Evolutionary conservation across 1,284 basidiomycete genomes (phyloP).

Genomic region (Sparassis latifolia): DNA sequence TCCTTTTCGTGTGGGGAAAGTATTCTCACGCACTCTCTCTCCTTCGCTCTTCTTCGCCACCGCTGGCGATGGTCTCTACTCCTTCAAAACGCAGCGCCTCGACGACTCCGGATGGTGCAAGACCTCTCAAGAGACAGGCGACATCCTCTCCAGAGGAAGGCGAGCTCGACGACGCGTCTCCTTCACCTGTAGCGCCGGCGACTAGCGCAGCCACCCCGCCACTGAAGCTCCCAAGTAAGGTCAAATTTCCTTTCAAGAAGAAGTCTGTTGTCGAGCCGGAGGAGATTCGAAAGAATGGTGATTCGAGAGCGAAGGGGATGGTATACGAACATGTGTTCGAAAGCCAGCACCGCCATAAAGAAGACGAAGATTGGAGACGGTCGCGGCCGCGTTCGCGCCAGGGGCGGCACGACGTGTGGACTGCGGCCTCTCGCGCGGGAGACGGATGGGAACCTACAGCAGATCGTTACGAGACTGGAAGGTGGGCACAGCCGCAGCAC

Average conservation of each 20-base stretch:
- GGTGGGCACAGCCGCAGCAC: conserved; percentile 11
- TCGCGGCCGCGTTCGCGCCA: conserved; percentile 6
- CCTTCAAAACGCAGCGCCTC: conserved; percentile 52
- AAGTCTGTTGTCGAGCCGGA: conserved; percentile 26
- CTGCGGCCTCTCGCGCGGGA: conserved; percentile 4
- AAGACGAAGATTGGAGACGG: conserved; percentile 23
- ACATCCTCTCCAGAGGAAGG: conserved; percentile 71
- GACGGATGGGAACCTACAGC: conserved; percentile 21
- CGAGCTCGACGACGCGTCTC: conserved; percentile 52
- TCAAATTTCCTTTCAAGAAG: conserved; percentile 72
- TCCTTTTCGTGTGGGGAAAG: no score
- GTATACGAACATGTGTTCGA: conserved; percentile 40
- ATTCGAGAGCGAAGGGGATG: conserved; percentile 5
- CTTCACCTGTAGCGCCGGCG: conserved; percentile 15
- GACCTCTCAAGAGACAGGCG: conserved; percentile 48
- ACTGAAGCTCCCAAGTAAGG: conserved; percentile 17
- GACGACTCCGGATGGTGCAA: conserved; percentile 36
- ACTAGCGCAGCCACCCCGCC: conserved; percentile 16
- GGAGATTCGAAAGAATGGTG: conserved; percentile 5
- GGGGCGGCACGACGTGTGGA: conserved; percentile 5
- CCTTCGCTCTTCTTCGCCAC: background rate
- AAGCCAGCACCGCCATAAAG: conserved; percentile 33
- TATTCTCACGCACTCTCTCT: no score
- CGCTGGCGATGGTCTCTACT: conserved; percentile 15
- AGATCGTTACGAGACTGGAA: conserved; percentile 14